Conservation (phyloP, 805 yeast species). For the Myxozyma nipponensis region DNA sequence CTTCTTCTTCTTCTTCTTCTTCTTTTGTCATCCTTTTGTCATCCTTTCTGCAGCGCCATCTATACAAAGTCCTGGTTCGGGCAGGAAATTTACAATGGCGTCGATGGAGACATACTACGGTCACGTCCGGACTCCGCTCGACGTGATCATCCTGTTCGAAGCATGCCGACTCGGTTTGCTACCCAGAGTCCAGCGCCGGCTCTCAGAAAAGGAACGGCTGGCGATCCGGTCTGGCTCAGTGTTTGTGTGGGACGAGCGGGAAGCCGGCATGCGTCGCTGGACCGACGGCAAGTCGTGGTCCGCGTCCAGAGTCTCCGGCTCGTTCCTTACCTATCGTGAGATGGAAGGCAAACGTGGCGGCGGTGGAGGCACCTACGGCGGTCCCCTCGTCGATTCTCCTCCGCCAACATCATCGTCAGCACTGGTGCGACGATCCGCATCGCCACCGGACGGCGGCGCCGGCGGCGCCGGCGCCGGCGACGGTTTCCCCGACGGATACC, state of each 20-base stretch:
- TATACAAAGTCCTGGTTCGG: too few relatives aligned
- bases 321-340: conserved; percentile 60
- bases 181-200: conserved; percentile 57
- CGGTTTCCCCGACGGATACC: conserved; percentile 39
- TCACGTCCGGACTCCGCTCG: conserved; percentile 51
- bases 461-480: conserved; percentile 13
- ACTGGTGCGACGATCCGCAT: background rate
- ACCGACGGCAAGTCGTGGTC: conserved; percentile 74
- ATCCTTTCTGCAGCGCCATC: too few relatives aligned
- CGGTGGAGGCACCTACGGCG: conserved; percentile 22
- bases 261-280: conserved; percentile 72
- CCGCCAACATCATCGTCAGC: background rate
- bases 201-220: conserved; percentile 53
- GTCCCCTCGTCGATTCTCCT: conserved; percentile 15
- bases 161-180: conserved; percentile 56
- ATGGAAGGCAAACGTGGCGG: conserved; percentile 42
- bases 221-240: conserved; percentile 56
- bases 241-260: conserved; percentile 68
- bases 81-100: too few relatives aligned
- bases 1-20: background rate
- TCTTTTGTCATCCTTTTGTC: too few relatives aligned
- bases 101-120: conserved; percentile 62
- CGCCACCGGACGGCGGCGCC: conserved; percentile 1
- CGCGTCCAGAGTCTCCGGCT: conserved; percentile 65
- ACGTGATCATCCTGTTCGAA: conserved; percentile 62